Percentiles rank a stretch among this genome's conserved stretches.
Conservation (phyloP, 129 eudicot species). For the Rutidosis leptorrhynchoides region DNA sequence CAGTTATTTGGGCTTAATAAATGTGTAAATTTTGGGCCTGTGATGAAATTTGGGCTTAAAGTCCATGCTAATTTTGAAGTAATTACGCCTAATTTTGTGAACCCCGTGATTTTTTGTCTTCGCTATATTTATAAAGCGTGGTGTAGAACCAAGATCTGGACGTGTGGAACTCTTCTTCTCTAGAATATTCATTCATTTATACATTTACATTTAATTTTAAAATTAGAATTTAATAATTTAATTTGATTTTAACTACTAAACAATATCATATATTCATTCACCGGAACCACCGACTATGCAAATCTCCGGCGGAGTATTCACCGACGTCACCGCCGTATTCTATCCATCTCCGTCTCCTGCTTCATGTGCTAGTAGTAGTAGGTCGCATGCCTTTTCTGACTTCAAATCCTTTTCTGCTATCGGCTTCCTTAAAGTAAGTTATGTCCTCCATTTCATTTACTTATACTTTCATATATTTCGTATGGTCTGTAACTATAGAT, state of each 20-base stretch:
- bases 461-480: background rate
- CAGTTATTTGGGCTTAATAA: too few relatives aligned
- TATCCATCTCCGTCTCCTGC: slow-evolving; percentile 24
- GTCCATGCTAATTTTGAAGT: too few relatives aligned
- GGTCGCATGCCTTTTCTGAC: slow-evolving; percentile 32
- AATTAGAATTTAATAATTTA: too few relatives aligned
- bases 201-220: too few relatives aligned
- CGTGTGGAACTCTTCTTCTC: background rate
- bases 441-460: background rate
- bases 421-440: slow-evolving; percentile 33
- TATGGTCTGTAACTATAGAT: background rate
- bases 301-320: slow-evolving; percentile 30
- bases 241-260: background rate
- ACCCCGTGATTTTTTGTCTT: too few relatives aligned
- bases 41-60: too few relatives aligned
- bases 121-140: too few relatives aligned
- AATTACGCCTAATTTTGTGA: too few relatives aligned
- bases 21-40: too few relatives aligned
- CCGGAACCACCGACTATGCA: slow-evolving; percentile 24
- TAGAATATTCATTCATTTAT: slow-evolving; percentile 19
- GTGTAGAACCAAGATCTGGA: background rate
- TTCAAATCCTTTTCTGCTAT: slow-evolving; percentile 22
- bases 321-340: slow-evolving; percentile 25
- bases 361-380: slow-evolving; percentile 20
- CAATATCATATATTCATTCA: background rate